Conservation (phyloP, 2,329 filamentous ascomycete species). For the Alternaria solani region DNA sequence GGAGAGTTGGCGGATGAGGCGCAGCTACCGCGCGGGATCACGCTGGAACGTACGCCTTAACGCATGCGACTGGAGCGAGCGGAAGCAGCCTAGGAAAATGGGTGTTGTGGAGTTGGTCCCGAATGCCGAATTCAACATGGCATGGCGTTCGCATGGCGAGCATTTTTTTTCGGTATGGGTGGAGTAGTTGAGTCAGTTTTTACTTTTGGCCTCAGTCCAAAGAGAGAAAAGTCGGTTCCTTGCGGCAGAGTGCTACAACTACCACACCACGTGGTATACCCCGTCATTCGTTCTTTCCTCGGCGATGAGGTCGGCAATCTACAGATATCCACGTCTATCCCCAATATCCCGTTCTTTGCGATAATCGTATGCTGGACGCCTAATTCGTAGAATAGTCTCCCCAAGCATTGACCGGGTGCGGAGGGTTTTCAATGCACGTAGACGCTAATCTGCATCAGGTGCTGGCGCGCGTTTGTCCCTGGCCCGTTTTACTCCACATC, state of each 20-base stretch:
- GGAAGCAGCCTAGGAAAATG: conserved; percentile 5
- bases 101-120: conserved; percentile 10
- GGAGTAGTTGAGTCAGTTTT: conserved; percentile 11
- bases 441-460: neutral
- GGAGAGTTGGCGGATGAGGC: conserved; percentile 1
- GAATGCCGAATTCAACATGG: conserved; percentile 40
- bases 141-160: conserved; percentile 27
- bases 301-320: conserved; percentile 8
- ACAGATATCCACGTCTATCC: conserved; percentile 7
- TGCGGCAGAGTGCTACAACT: neutral
- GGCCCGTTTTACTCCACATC: conserved; percentile 12
- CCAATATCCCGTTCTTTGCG: neutral
- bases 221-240: neutral
- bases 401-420: neutral
- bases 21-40: neutral
- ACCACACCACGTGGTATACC: neutral
- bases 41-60: neutral
- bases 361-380: neutral
- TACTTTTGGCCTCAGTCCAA: neutral
- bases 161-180: conserved; percentile 1
- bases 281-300: neutral
- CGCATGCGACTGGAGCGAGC: conserved; percentile 7
- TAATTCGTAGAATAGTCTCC: neutral
- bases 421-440: conserved; percentile 10
- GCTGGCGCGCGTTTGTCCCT: conserved; percentile 12